Base-by-base conservation (phyloP, 345 rosid species). In the Crucihimalaya himalaica region DNA sequence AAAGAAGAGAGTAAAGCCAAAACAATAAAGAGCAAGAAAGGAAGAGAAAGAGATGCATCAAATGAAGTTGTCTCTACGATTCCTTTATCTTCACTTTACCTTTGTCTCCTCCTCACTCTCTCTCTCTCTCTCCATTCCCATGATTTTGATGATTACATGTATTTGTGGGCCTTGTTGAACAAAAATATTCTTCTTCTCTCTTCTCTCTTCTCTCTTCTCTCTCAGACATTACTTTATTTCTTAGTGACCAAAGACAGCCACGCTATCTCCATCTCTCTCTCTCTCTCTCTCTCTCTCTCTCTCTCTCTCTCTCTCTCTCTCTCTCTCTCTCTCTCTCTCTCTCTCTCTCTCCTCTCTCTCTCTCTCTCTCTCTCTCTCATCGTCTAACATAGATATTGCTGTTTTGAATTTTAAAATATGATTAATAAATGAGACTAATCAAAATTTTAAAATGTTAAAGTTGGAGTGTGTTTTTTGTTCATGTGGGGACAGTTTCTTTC, bases 101-200 rank as follows among this genome's bases (percentile, higher is more conserved):
- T 66, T 72, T 76, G 79, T 81, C 84, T 80, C 71, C 84, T 79
- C 71, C 47, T 42, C 43, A 13, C n/a, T 3, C 56, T 43, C 71
- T 55, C 72, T 29, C 52, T 57, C 50, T 65, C 66, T 74, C 78
- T 74, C 45, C 50, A 56, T 67, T 59, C 68, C 51, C 75, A 64
- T 72, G 82, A 77, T 81, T 85, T 81, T 79, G 74, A 81, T 83
- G 83, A 84, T 83, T 80, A 63, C 73, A 18, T 62, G 61, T 15
- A 50, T 31, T 39, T 64, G 82, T 79, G 88, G 83, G 83, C 83
- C 84, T 71, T 20, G 27, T 10, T 29, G 10, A 15, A 40, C 79
- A 23, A 40, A 75, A 67, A 54, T 58, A 46, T 56, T 56, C 51
- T 34, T 28, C 54, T 19, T 63, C 11, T 23, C n/a, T 23, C 25